Percentiles rank a stretch among this genome's conserved stretches.
Evolutionary conservation across 495 filamentous ascomycete species (phyloP).

Genomic region (Penicillium cinerascens): DNA sequence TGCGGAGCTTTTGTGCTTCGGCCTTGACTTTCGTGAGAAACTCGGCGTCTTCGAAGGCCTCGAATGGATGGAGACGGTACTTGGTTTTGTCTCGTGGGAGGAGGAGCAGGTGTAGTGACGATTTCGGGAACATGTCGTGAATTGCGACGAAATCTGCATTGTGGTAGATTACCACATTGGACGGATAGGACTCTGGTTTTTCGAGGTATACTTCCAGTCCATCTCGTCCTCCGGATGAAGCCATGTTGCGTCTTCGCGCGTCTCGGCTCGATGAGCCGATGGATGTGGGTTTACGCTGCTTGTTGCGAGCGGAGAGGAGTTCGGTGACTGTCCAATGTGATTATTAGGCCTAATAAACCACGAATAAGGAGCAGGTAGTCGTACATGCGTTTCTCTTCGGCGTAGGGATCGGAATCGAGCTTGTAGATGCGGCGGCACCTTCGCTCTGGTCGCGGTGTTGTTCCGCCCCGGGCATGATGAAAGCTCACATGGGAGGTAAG

Average conservation of each 20-base stretch:
- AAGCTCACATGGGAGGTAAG: neutral
- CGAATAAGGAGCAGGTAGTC: neutral
- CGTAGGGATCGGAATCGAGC: constrained; percentile 4
- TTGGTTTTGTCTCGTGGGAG: constrained; percentile 68
- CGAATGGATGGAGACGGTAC: constrained; percentile 67
- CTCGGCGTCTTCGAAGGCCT: constrained; percentile 65
- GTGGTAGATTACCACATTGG: constrained; percentile 62
- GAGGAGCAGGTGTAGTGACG: constrained; percentile 78
- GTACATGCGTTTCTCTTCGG: constrained; percentile 47
- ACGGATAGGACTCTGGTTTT: constrained; percentile 61
- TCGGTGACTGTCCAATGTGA: constrained; percentile 51
- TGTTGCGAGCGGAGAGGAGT: constrained; percentile 61
- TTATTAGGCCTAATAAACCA: neutral
- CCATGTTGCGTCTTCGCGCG: constrained; percentile 17
- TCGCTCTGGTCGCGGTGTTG: neutral
- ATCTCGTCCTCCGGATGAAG: constrained; percentile 48
- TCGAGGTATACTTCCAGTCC: constrained; percentile 68
- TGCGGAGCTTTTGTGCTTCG: constrained; percentile 58
- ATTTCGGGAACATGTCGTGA: constrained; percentile 81
- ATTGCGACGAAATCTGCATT: constrained; percentile 73
- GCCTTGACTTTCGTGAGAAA: constrained; percentile 65
- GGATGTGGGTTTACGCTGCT: constrained; percentile 36
- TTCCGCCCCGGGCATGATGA: constrained; percentile 11
- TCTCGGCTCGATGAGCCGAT: constrained; percentile 25
- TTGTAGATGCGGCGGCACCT: neutral